A percentile compares a stretch with the other conserved stretches of the same genome.
These are phyloP conservation scores for Salix dunnii DNA, from an alignment of 345 rosid genomes.

Conservation along the genomic window DNA sequence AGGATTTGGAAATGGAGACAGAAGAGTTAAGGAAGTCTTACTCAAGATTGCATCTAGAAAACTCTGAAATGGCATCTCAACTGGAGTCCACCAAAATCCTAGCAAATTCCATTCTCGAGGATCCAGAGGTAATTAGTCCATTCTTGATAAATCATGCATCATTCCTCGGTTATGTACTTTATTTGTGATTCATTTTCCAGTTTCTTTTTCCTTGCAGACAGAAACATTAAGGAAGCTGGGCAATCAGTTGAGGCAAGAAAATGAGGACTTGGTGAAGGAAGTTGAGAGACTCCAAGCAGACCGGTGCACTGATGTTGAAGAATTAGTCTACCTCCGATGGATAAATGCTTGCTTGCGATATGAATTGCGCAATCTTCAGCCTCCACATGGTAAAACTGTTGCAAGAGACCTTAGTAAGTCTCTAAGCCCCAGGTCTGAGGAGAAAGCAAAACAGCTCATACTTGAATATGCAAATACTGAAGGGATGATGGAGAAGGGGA, in stretches of 20 bases:
- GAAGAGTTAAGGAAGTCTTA: slow-evolving; percentile 64
- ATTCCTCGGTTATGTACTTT: background rate
- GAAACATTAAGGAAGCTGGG: slow-evolving; percentile 48
- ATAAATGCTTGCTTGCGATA: slow-evolving; percentile 83
- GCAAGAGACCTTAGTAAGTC: slow-evolving; percentile 85
- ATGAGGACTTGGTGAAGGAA: slow-evolving; percentile 48
- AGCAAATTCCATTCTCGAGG: slow-evolving; percentile 54
- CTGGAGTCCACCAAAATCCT: slow-evolving; percentile 59
- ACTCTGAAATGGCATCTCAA: slow-evolving; percentile 49
- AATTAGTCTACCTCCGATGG: slow-evolving; percentile 87
- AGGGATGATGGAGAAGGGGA: slow-evolving; percentile 39
- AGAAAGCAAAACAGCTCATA: slow-evolving; percentile 73
- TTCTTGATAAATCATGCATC: background rate
- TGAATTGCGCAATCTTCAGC: slow-evolving; percentile 72
- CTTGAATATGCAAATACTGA: slow-evolving; percentile 68
- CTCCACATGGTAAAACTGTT: slow-evolving; percentile 56
- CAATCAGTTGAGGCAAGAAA: slow-evolving; percentile 46
- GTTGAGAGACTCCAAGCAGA: slow-evolving; percentile 65
- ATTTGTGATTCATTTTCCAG: slow-evolving; percentile 3
- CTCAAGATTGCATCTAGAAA: slow-evolving; percentile 52
- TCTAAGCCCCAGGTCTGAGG: slow-evolving; percentile 72
- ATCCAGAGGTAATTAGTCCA: slow-evolving; percentile 45
- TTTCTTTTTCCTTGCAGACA: slow-evolving; percentile 35
- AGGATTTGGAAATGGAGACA: slow-evolving; percentile 54
- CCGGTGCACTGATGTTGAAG: slow-evolving; percentile 63